Conservation (phyloP, 2,329 filamentous ascomycete species). For the Bimuria novae-zelandiae region DNA sequence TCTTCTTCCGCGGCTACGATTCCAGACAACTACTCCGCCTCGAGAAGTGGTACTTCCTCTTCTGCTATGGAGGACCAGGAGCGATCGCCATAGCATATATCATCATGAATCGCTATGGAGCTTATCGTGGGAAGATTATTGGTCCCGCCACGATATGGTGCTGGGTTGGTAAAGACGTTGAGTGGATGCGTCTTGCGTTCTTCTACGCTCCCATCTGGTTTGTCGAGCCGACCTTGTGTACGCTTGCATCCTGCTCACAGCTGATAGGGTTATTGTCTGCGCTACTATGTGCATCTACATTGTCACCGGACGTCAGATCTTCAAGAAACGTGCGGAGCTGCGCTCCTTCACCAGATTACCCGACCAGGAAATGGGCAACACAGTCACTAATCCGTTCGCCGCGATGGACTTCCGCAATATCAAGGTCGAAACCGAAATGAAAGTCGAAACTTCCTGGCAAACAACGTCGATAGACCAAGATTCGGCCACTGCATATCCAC, state of each 20-base stretch:
- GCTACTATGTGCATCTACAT: constrained; percentile 69
- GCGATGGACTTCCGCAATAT: constrained; percentile 52
- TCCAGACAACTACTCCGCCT: constrained; percentile 66
- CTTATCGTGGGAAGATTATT: constrained; percentile 63
- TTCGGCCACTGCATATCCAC: constrained; percentile 10
- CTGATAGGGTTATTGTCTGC: constrained; percentile 57
- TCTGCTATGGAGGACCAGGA: constrained; percentile 75
- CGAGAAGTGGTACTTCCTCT: constrained; percentile 71
- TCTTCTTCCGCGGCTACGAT: constrained; percentile 76
- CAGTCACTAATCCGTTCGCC: constrained; percentile 52
- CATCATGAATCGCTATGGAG: constrained; percentile 60
- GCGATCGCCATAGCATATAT: constrained; percentile 70
- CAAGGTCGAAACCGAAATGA: constrained; percentile 63
- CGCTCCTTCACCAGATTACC: constrained; percentile 22
- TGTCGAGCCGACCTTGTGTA: constrained; percentile 1
- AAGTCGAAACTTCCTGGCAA: constrained; percentile 55
- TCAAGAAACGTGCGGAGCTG: constrained; percentile 65
- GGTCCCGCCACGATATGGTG: constrained; percentile 82
- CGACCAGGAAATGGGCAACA: constrained; percentile 8
- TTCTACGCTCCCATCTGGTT: constrained; percentile 78
- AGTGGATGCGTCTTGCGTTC: constrained; percentile 71
- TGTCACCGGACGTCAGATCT: constrained; percentile 69
- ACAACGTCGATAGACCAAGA: constrained; percentile 43
- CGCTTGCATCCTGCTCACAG: constrained; percentile 18
- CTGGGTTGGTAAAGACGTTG: constrained; percentile 71